Base-by-base conservation (phyloP, 805 yeast species). In the Barnettozyma pratensis region DNA sequence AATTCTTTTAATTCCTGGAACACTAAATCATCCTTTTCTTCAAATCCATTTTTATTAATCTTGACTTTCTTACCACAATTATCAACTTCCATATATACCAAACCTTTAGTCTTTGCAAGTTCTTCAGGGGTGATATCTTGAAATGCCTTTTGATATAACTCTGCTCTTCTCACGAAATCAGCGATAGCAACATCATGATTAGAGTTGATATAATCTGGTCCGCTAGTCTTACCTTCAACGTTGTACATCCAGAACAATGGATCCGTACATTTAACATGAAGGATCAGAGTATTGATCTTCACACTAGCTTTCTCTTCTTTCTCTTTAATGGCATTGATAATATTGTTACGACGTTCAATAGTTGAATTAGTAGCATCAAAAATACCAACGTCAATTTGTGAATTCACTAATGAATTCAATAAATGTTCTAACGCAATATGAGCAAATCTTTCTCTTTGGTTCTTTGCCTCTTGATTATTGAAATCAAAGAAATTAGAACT, bases 331-430 rank as follows among this genome's bases (percentile, higher is more conserved):
- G 54, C 42, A n/a, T 50, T 19, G 32, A 56, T 45, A 26, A 60
- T 57, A 42, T 52, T 52, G 12, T 53, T 55, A 45, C 76, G 66
- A 51, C 76, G 66, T 6, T 68, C 66, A 39, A 64, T 68, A 4
- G 82, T 77, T 0, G 83, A 75, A 57, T 79, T 79, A 3, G 83
- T 79, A 1, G 84, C 84, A 60, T 79, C 84, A 51, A 79, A 78
- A n/a, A 79, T 75, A 3, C 80, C 82, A 44, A 78, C 74, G 54
- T 74, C 77, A 45, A 79, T 74, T 42, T 65, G 65, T 28, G 72
- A 71, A 4, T 63, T 58, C 32, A 71, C 52, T 12, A 78, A 54
- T 25, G 70, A 76, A 49, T 71, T 70, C 36, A 79, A 60, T 37
- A 79, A 56, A 40, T 71, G 70, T 45, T 74, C 71, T 34, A 79